Percentiles rank a stretch among this genome's conserved stretches.
Conservation (phyloP, 495 filamentous ascomycete genomes). For the Xylaria sp. region DNA sequence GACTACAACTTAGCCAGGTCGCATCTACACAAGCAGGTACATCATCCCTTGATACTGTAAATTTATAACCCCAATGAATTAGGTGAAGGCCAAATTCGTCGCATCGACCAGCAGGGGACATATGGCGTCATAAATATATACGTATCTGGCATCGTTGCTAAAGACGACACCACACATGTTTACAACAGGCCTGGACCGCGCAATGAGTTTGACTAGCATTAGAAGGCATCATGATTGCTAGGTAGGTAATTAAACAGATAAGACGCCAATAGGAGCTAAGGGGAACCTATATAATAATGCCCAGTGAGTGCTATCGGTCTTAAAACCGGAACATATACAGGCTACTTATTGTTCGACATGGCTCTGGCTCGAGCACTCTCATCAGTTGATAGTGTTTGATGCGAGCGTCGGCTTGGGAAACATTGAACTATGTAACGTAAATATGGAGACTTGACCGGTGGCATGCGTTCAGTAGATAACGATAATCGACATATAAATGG, state of each 20-base stretch:
- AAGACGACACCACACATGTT: not conserved
- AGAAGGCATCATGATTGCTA: not conserved
- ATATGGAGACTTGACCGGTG: not conserved
- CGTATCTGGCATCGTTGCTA: not conserved
- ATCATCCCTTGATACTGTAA: too few species aligned
- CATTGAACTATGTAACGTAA: not conserved
- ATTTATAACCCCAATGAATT: too few species aligned
- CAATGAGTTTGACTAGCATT: not conserved
- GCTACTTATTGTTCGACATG: not conserved
- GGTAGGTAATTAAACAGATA: not conserved
- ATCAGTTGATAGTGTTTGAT: not conserved
- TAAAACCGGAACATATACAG: not conserved
- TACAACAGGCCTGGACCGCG: not conserved
- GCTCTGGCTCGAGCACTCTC: not conserved
- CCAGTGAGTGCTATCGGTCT: not conserved
- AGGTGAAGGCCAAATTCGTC: too few species aligned
- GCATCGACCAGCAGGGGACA: too few species aligned
- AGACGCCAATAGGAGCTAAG: not conserved
- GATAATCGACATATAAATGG: conserved; percentile 7
- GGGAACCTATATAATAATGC: not conserved
- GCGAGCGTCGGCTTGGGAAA: not conserved
- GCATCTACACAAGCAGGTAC: too few species aligned
- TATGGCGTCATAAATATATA: too few species aligned
- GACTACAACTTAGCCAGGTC: too few species aligned
- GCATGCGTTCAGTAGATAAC: not conserved